phyloP scores from a whole-genome alignment of 2,329 filamentous ascomycete genomes.

The Thyridium curvatum region DNA sequence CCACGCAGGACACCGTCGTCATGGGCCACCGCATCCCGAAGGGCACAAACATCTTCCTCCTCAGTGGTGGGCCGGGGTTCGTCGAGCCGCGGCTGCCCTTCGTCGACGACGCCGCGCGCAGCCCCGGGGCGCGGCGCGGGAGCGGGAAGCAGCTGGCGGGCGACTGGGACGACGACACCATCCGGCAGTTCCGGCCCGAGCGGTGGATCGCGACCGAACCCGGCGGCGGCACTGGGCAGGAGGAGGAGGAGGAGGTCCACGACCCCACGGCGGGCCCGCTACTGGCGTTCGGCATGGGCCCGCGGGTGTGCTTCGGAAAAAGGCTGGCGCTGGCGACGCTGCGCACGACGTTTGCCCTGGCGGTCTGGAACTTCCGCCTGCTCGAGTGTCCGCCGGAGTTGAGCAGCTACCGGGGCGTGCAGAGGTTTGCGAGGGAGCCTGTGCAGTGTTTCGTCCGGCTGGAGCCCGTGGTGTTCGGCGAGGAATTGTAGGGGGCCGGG shows the following conservation, averaged over 20 bases:
- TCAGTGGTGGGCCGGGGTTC: slow-evolving; percentile 19
- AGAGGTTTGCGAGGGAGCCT: slow-evolving; percentile 17
- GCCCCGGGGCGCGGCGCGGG: slow-evolving; percentile 10
- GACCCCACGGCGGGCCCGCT: not conserved
- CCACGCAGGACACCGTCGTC: slow-evolving; percentile 23
- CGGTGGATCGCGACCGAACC: not conserved
- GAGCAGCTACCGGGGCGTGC: slow-evolving; percentile 13
- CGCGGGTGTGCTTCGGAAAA: slow-evolving; percentile 29
- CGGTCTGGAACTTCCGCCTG: slow-evolving; percentile 31
- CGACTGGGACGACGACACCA: slow-evolving; percentile 19
- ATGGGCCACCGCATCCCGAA: slow-evolving; percentile 24
- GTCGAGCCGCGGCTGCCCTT: slow-evolving; percentile 14
- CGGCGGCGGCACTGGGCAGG: not conserved
- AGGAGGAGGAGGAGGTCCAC: slow-evolving; percentile 1
- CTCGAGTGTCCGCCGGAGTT: not conserved
- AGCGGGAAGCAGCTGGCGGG: slow-evolving; percentile 16
- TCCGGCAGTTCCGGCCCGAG: slow-evolving; percentile 12
- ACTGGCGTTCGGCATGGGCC: slow-evolving; percentile 24
- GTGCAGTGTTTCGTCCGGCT: slow-evolving; percentile 15
- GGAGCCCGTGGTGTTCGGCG: too few species aligned
- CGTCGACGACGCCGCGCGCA: slow-evolving; percentile 20
- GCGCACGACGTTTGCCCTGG: slow-evolving; percentile 23
- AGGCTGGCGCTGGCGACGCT: slow-evolving; percentile 27
- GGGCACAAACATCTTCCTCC: slow-evolving; percentile 22
- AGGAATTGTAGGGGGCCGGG: too few species aligned